These are phyloP conservation scores for Pythium sp. DNA, from an alignment of 352 stramenopile genomes.

Conservation along the genomic window DNA sequence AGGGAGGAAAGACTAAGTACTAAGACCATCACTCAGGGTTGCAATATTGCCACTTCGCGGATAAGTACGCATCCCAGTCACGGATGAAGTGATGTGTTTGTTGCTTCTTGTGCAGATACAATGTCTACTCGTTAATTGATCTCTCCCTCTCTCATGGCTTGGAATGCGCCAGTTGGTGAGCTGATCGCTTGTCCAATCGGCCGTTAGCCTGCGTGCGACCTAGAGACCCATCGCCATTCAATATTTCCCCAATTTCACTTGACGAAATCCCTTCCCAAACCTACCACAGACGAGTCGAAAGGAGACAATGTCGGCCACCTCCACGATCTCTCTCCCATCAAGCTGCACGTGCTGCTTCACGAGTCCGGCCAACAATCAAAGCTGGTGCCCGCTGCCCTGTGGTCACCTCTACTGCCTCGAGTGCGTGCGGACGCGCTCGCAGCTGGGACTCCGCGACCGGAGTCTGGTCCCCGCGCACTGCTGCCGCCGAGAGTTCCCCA, in stretches of 20 bases:
- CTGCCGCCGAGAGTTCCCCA: constrained; percentile 9
- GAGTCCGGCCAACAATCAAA: not conserved
- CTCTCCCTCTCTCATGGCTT: too few relatives aligned
- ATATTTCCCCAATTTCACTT: not conserved
- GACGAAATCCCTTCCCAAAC: not conserved
- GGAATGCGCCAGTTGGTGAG: too few relatives aligned
- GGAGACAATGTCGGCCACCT: not conserved
- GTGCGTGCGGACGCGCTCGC: constrained; percentile 52
- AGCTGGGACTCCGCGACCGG: constrained; percentile 58
- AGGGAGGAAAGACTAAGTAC: too few relatives aligned
- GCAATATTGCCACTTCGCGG: too few relatives aligned
- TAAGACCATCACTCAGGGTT: too few relatives aligned
- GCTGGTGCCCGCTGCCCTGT: not conserved
- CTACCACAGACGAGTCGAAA: not conserved
- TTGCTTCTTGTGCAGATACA: too few relatives aligned
- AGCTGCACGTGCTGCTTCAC: not conserved
- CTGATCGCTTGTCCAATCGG: too few relatives aligned
- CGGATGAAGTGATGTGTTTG: too few relatives aligned
- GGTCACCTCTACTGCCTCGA: constrained; percentile 54
- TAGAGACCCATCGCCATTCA: too few relatives aligned
- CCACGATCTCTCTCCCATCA: not conserved
- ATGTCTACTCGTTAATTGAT: too few relatives aligned
- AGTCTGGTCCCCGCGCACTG: constrained; percentile 17
- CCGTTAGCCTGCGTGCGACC: too few relatives aligned
- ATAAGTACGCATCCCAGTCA: too few relatives aligned